Conservation (phyloP, 495 filamentous ascomycete species). For the Aspergillus bertholletiae region DNA sequence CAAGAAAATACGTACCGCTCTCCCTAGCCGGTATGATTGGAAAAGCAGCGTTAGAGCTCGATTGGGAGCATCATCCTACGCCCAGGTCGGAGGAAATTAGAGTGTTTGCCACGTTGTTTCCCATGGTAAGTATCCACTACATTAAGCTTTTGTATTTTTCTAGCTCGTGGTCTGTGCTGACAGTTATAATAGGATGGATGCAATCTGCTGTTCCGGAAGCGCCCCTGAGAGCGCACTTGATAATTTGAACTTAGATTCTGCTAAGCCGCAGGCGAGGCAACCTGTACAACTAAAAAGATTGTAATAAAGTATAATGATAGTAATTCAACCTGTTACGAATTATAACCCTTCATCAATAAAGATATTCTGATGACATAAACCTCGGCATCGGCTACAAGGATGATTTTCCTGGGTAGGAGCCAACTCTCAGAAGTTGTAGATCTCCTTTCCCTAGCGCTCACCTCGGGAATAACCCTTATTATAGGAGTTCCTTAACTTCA, state of each 20-base stretch:
- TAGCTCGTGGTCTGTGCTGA: slow-evolving; percentile 3
- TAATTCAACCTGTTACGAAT: too few relatives aligned
- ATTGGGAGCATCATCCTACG: slow-evolving; percentile 85
- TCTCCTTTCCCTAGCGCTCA: too few relatives aligned
- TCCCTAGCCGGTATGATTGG: slow-evolving; percentile 86
- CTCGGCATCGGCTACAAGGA: too few relatives aligned
- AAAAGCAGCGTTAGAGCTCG: slow-evolving; percentile 74
- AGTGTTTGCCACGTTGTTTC: slow-evolving; percentile 94
- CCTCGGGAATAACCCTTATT: too few relatives aligned
- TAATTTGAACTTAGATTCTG: background rate
- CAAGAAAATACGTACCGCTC: slow-evolving; percentile 78
- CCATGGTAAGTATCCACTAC: slow-evolving; percentile 67
- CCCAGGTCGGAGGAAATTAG: slow-evolving; percentile 80
- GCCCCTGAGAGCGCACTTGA: slow-evolving; percentile 12
- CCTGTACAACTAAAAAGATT: background rate
- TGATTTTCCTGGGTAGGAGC: too few relatives aligned
- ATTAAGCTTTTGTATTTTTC: background rate
- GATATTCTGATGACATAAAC: too few relatives aligned
- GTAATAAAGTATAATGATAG: background rate
- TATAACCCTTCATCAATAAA: too few relatives aligned
- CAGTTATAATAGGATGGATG: slow-evolving; percentile 45
- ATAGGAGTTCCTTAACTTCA: too few relatives aligned
- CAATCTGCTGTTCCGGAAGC: slow-evolving; percentile 57
- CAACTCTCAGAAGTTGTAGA: too few relatives aligned
- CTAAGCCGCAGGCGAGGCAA: too few relatives aligned